Base-by-base conservation (phyloP, 2,329 filamentous ascomycete species). In the Ophiostoma perfectum region DNA sequence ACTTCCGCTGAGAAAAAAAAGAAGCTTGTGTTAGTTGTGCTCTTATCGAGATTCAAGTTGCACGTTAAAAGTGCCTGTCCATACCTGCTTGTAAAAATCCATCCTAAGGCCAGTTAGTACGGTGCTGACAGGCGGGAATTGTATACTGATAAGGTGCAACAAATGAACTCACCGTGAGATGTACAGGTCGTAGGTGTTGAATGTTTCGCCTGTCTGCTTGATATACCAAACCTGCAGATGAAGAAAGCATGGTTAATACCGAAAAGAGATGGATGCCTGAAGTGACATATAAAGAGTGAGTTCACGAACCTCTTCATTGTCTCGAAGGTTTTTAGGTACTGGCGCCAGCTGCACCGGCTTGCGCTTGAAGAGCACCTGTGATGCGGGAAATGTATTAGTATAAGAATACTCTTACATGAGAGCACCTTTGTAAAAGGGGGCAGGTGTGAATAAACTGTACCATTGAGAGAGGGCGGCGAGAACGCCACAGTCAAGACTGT, bases 21-120 rank as follows among this genome's bases (percentile, higher is more conserved):
- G 2, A 27, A 27, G 44, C 18, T 11, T 9, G 66, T 44, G 68
- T 74, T 14, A 71, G 71, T 70, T 64, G 67, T 49, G 44, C 18
- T 16, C n/a, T 8, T n/a, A 16, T 16, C 12, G 52, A 38, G 27
- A 27, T 27, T 27, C 27, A 27, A 27, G 27, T 27, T 27, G 27
- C 27, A 27, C 27, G 27, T 27, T 27, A 27, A 27, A 27, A 27
- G 27, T 27, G 27, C 27, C 27, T 44, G 64, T 36, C 8, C 84
- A 74, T 82, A 91, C 91, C 86, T 96, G 92, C 74, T 90, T 93
- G 77, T 97, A 97, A 76, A 96, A 97, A 77, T 97, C 93, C 84
- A 93, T 89, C 70, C 92, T 96, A 73, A 42, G 62, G 67, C 73
- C 70, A 72, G 76, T 80, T 75, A 81, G 78, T 67, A 52, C 47